phyloP scores from a whole-genome alignment of 1,139 yeast species.

The Pichiaceae sp. region DNA sequence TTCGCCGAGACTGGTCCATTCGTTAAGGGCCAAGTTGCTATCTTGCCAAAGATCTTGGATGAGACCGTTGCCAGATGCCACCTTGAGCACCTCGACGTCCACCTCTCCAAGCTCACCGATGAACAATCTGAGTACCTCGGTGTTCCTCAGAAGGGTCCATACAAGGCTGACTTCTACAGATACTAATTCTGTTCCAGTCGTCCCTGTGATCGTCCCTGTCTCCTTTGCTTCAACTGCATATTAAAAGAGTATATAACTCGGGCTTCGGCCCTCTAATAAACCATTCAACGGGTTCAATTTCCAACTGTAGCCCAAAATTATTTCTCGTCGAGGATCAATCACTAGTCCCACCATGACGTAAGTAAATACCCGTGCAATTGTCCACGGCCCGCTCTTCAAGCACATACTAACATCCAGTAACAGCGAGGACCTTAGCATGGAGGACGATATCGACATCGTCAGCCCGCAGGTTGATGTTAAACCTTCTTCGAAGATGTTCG shows the following conservation, averaged over 20 bases:
- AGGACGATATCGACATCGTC: no score
- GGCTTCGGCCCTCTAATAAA: no score
- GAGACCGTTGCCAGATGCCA: conserved; percentile 99
- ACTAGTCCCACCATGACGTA: no score
- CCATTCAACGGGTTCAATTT: no score
- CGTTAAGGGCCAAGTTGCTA: conserved; percentile 79
- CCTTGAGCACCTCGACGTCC: conserved; percentile 90
- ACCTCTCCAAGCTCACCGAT: conserved; percentile 66
- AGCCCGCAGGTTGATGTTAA: no score
- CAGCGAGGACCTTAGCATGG: no score
- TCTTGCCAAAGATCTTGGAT: conserved; percentile 96
- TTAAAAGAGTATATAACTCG: background rate
- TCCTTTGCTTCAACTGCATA: conserved; percentile 25
- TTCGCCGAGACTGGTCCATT: conserved; percentile 91
- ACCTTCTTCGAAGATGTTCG: no score
- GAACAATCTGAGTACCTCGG: conserved; percentile 96
- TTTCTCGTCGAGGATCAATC: no score
- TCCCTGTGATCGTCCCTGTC: background rate
- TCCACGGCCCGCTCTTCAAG: no score
- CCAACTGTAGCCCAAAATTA: no score
- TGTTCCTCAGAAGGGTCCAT: conserved; percentile 91
- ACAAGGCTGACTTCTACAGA: conserved; percentile 98
- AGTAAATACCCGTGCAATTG: no score
- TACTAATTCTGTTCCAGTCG: conserved; percentile 42
- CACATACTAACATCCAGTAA: no score